A percentile compares a stretch with the other conserved stretches of the same genome.
phyloP scores from a whole-genome alignment of 805 yeast species.

The Wickerhamomyces tratensis region DNA sequence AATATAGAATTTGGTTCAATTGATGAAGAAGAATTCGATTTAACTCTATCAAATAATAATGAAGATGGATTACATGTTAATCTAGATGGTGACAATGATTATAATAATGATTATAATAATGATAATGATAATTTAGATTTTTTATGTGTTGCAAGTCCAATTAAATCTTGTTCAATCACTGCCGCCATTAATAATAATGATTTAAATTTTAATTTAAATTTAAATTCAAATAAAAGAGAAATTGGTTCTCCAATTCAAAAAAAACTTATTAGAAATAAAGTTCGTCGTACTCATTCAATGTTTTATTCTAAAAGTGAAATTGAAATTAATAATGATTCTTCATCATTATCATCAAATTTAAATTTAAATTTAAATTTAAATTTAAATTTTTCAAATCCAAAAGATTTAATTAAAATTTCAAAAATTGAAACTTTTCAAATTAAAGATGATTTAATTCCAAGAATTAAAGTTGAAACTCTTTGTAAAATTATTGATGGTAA shows the following conservation, averaged over 20 bases:
- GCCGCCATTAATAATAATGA: slow-evolving; percentile 4
- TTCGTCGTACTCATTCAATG: slow-evolving; percentile 62
- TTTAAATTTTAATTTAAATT: slow-evolving; percentile 2
- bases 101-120: slow-evolving; percentile 1
- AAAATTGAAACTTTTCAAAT: slow-evolving; percentile 32
- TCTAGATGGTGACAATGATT: slow-evolving; percentile 1
- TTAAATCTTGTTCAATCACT: slow-evolving; percentile 3
- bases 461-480: slow-evolving; percentile 52
- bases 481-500: slow-evolving; percentile 49
- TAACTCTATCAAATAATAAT: neutral
- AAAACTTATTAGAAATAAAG: slow-evolving; percentile 24
- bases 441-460: slow-evolving; percentile 55
- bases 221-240: slow-evolving; percentile 16
- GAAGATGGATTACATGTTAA: neutral
- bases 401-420: slow-evolving; percentile 18
- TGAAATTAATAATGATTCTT: neutral
- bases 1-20: slow-evolving; percentile 7
- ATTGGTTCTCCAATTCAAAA: slow-evolving; percentile 31
- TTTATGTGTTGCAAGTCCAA: slow-evolving; percentile 19
- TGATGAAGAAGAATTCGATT: neutral
- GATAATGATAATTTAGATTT: slow-evolving; percentile 7
- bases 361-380: neutral
- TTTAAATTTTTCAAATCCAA: slow-evolving; percentile 6
- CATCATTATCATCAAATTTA: slow-evolving; percentile 1
- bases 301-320: slow-evolving; percentile 46